phyloP scores from a whole-genome alignment of 805 yeast genomes.

The Metschnikowia gruessii region DNA sequence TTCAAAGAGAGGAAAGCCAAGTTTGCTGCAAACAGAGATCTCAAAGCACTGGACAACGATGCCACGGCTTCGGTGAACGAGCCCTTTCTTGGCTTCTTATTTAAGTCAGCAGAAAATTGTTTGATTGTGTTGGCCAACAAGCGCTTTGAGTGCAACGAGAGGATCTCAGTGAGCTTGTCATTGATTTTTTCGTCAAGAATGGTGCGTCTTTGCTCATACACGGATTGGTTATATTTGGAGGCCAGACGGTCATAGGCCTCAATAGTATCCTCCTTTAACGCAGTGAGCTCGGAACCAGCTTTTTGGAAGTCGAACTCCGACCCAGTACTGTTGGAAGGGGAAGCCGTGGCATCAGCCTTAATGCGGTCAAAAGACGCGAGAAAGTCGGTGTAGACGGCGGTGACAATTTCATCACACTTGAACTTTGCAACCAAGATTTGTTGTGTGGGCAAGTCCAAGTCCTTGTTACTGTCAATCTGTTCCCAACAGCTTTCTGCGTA shows the following conservation, averaged over 20 bases:
- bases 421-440: slow-evolving; percentile 92
- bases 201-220: slow-evolving; percentile 61
- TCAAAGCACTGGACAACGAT: slow-evolving; percentile 12
- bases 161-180: slow-evolving; percentile 38
- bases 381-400: slow-evolving; percentile 33
- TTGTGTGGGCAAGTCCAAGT: slow-evolving; percentile 93
- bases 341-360: slow-evolving; percentile 7
- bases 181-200: slow-evolving; percentile 50
- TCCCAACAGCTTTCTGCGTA: slow-evolving; percentile 93
- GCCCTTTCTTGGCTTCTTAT: slow-evolving; percentile 12
- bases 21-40: slow-evolving; percentile 14
- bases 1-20: slow-evolving; percentile 26
- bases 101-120: slow-evolving; percentile 13
- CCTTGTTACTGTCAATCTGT: slow-evolving; percentile 89
- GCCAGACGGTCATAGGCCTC: slow-evolving; percentile 66
- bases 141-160: slow-evolving; percentile 28
- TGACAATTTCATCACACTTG: slow-evolving; percentile 86
- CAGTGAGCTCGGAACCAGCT: slow-evolving; percentile 43
- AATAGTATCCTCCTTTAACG: slow-evolving; percentile 47
- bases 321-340: slow-evolving; percentile 13
- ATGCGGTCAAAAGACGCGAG: slow-evolving; percentile 18
- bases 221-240: slow-evolving; percentile 64
- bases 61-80: slow-evolving; percentile 17
- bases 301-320: slow-evolving; percentile 42
- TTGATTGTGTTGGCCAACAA: slow-evolving; percentile 9